Evolutionary conservation across 768 basidiomycete species (phyloP).

Genomic region (Mycena alexandri): DNA sequence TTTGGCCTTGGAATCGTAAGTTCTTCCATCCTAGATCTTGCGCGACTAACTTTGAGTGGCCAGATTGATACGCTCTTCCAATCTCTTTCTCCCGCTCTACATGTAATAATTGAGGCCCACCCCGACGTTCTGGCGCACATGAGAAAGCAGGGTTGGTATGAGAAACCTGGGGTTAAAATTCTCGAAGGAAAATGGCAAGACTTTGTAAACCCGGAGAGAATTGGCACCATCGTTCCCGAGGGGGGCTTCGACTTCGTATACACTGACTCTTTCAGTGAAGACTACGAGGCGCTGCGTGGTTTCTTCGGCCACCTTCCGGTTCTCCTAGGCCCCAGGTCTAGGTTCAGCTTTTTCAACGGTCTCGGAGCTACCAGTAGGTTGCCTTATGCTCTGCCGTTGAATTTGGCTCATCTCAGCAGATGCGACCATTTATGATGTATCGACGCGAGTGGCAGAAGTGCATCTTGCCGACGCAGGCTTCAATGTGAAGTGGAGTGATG

Average conservation of each 20-base stretch:
- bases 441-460: slow-evolving; percentile 85
- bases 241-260: slow-evolving; percentile 92
- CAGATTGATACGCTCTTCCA: slow-evolving; percentile 92
- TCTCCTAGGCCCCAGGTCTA: slow-evolving; percentile 81
- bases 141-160: slow-evolving; percentile 81
- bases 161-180: slow-evolving; percentile 80
- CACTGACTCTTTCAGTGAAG: slow-evolving; percentile 94
- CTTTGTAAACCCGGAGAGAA: slow-evolving; percentile 69
- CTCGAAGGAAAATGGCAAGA: slow-evolving; percentile 97
- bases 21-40: slow-evolving; percentile 30
- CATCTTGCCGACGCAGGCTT: slow-evolving; percentile 88
- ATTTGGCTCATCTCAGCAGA: slow-evolving; percentile 60
- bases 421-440: slow-evolving; percentile 91
- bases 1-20: slow-evolving; percentile 94
- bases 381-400: slow-evolving; percentile 10
- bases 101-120: slow-evolving; percentile 96
- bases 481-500: slow-evolving; percentile 84
- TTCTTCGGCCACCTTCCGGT: slow-evolving; percentile 89
- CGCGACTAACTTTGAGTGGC: slow-evolving; percentile 18
- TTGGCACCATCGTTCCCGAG: slow-evolving; percentile 56
- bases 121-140: slow-evolving; percentile 91
- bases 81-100: slow-evolving; percentile 71
- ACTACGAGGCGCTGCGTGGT: slow-evolving; percentile 80
- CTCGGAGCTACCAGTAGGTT: slow-evolving; percentile 91
- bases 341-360: slow-evolving; percentile 97